These are phyloP conservation scores for Suillus lakei DNA, from an alignment of 768 basidiomycete species.

Conservation along the genomic window DNA sequence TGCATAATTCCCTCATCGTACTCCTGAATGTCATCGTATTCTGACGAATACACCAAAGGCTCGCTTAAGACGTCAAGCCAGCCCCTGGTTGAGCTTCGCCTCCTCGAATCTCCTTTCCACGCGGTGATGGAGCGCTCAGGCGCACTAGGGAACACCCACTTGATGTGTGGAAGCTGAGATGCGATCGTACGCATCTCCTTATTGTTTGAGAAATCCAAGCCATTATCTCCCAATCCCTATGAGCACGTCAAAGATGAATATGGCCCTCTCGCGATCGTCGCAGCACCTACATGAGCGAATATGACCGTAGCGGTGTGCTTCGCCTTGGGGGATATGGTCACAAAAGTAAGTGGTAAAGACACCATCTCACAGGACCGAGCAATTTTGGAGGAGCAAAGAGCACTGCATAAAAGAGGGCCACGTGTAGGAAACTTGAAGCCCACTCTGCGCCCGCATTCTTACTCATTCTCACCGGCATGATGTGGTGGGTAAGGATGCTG, in stretches of 20 bases:
- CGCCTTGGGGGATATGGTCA: constrained; percentile 53
- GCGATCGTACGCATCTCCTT: constrained; percentile 6
- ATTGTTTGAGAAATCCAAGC: constrained; percentile 59
- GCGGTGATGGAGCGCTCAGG: constrained; percentile 60
- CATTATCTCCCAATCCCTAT: constrained; percentile 76
- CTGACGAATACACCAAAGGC: constrained; percentile 46
- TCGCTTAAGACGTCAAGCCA: constrained; percentile 69
- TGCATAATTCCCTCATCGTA: constrained; percentile 66
- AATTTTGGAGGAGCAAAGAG: not conserved
- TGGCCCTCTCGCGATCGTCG: not conserved
- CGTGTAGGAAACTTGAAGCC: not conserved
- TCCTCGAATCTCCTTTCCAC: constrained; percentile 63
- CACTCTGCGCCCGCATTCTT: not conserved
- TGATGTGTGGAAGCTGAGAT: constrained; percentile 64
- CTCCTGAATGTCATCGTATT: constrained; percentile 55
- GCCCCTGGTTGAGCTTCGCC: constrained; percentile 25
- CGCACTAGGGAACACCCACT: constrained; percentile 84
- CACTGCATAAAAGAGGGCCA: not conserved
- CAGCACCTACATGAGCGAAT: constrained; percentile 73
- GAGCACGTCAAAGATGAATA: constrained; percentile 8
- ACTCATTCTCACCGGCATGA: constrained; percentile 1
- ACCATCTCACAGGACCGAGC: not conserved
- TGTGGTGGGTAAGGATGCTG: not conserved
- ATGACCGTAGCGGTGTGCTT: constrained; percentile 85
- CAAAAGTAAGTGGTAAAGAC: constrained; percentile 44